Conservation (phyloP, 495 filamentous ascomycete species). For the Ascobolus immersus region DNA sequence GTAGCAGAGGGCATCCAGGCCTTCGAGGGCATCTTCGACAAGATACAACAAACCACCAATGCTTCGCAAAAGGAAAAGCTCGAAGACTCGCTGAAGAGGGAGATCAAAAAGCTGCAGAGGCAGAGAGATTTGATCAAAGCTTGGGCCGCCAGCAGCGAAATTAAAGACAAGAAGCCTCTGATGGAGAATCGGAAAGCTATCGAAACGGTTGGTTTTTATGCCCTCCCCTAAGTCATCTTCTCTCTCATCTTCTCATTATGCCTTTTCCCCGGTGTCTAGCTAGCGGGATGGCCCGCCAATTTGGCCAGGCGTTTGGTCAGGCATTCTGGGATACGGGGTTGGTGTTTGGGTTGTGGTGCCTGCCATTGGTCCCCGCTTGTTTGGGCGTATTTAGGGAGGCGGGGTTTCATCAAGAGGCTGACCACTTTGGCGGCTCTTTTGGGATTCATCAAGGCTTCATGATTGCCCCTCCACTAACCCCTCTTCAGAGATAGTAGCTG, state of each 20-base stretch:
- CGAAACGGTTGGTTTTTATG: conserved; percentile 45
- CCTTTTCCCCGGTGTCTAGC: too few relatives aligned
- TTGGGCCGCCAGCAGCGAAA: conserved; percentile 90
- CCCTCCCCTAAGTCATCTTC: too few relatives aligned
- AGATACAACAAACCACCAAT: conserved; percentile 74
- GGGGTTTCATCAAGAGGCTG: too few relatives aligned
- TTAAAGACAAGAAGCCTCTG: conserved; percentile 93
- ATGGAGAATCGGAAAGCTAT: conserved; percentile 82
- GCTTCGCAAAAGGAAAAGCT: conserved; percentile 91
- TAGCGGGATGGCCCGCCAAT: too few relatives aligned
- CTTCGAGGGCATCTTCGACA: conserved; percentile 86
- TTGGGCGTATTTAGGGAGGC: too few relatives aligned
- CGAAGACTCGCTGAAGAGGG: conserved; percentile 88
- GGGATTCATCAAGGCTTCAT: too few relatives aligned
- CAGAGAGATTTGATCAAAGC: conserved; percentile 96
- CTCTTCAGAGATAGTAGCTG: conserved; percentile 1
- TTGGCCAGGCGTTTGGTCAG: too few relatives aligned
- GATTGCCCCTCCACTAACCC: conserved; percentile 1
- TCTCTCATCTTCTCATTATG: too few relatives aligned
- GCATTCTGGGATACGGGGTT: too few relatives aligned
- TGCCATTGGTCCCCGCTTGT: too few relatives aligned
- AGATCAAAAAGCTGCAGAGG: conserved; percentile 98
- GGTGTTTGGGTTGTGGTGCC: too few relatives aligned
- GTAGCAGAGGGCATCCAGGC: conserved; percentile 72
- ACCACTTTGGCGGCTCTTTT: too few relatives aligned